Base-by-base conservation (phyloP, 2,329 filamentous ascomycete species). In the Myriosclerotinia duriaeana region DNA sequence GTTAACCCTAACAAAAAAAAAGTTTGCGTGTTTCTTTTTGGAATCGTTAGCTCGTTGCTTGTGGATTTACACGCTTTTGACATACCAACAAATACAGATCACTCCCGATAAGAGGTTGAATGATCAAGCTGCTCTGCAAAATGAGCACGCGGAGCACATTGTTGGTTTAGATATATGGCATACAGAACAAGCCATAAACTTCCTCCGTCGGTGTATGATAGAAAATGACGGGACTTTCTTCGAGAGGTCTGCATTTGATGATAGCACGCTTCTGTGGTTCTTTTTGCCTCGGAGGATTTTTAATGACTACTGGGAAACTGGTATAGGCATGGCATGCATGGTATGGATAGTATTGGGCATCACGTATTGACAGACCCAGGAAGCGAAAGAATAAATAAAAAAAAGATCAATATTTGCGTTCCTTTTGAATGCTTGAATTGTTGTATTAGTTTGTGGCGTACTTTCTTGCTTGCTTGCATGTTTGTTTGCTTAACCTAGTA, bases 351-450 rank as follows among this genome's bases (percentile, higher is more conserved):
- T 38, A 46, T 48, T 48, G 53, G 62, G 62, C 62, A 59, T 65
- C 62, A 65, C 62, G 62, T 65, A 50, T 48, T 50, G 42, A 65
- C 62, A 42, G 62, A 59, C 62, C 62, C 62, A 65, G 12, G 9
- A 7, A 40, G n/a, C 53, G 58, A 58, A 48, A 59, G 50, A 59
- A 65, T 58, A 26, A 36, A 54, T 54, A 34, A 58, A 58, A 48
- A 60, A 65, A 65, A 26, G 34, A 58, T 56, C 53, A 58, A 50
- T 36, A 30, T 22, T 52, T 17, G 30, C 38, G 20, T 55, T 20
- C 3, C 0, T 22, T 60, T n/a, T 17, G 30, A 7, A n/a, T 53
- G 34, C 30, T 42, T 40, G 36, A 62, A 7, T 26, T 30, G 20
- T 46, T 7, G 2, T n/a, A 36, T 44, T 44, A 17, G 26, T n/a